phyloP scores from a whole-genome alignment of 2,329 filamentous ascomycete genomes.

The Aspergillus sojae region DNA sequence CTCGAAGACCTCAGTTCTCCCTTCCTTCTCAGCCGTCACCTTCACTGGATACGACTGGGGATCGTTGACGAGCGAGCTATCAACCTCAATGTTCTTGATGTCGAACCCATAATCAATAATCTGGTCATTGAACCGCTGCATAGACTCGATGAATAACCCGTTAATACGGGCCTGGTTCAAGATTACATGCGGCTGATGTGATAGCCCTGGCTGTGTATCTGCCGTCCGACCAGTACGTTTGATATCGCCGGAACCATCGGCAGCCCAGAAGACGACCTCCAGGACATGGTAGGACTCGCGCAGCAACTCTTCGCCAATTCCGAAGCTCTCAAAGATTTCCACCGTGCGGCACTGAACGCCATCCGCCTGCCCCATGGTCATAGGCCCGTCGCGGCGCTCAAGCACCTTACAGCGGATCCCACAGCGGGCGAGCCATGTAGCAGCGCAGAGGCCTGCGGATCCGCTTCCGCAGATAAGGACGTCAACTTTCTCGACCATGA shows the following conservation, averaged over 20 bases:
- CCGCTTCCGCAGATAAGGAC: constrained; percentile 65
- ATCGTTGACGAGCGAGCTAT: constrained; percentile 43
- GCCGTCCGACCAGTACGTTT: constrained; percentile 51
- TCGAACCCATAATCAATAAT: constrained; percentile 59
- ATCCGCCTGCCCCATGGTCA: constrained; percentile 65
- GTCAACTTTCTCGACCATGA: constrained; percentile 40
- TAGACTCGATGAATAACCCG: constrained; percentile 55
- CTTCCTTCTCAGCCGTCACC: constrained; percentile 48
- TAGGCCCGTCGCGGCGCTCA: constrained; percentile 58
- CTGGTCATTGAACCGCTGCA: constrained; percentile 47
- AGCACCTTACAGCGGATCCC: constrained; percentile 61
- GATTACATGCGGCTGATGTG: constrained; percentile 59
- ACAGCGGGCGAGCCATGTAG: constrained; percentile 62
- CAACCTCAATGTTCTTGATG: constrained; percentile 55
- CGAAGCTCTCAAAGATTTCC: constrained; percentile 64
- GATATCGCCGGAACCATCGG: constrained; percentile 43
- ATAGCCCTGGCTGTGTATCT: constrained; percentile 58
- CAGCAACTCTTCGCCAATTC: constrained; percentile 57
- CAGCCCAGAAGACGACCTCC: constrained; percentile 61
- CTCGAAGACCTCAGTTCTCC: constrained; percentile 43
- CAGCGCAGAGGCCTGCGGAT: constrained; percentile 64
- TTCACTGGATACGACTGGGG: constrained; percentile 48
- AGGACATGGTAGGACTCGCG: constrained; percentile 61
- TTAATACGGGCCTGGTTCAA: constrained; percentile 61
- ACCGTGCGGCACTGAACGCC: constrained; percentile 64